phyloP scores from a whole-genome alignment of 805 yeast genomes.

The Candida parachauliodes region DNA sequence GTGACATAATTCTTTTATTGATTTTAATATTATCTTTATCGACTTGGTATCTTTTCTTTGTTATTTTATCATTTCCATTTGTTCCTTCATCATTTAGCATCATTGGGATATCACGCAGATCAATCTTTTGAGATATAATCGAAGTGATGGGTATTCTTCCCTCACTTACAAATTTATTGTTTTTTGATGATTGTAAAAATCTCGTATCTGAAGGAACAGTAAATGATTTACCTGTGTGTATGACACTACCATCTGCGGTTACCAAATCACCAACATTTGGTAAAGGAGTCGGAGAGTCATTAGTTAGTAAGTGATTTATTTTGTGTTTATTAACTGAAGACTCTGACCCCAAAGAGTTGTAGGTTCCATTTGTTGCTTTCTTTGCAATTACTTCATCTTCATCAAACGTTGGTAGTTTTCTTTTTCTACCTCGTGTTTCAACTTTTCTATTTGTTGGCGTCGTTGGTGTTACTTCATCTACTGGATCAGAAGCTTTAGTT shows the following conservation, averaged over 20 bases:
- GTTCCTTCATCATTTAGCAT: conserved; percentile 3
- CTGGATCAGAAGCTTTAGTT: background rate
- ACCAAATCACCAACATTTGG: background rate
- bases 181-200: background rate
- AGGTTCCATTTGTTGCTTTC: background rate
- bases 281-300: conserved; percentile 5
- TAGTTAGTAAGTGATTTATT: conserved; percentile 9
- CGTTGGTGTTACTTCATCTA: too few species aligned
- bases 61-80: conserved; percentile 3
- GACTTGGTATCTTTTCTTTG: conserved; percentile 11
- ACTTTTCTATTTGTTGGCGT: background rate
- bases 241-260: background rate
- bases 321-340: conserved; percentile 8
- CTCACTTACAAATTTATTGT: background rate
- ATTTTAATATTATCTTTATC: conserved; percentile 14
- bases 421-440: conserved; percentile 10
- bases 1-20: conserved; percentile 14
- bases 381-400: background rate
- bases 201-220: background rate
- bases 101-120: conserved; percentile 7
- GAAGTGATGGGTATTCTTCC: conserved; percentile 10
- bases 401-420: conserved; percentile 1
- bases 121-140: conserved; percentile 14
- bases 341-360: too few species aligned
- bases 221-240: background rate